Evolutionary conservation across 2,329 filamentous ascomycete species (phyloP), one percentile per base, ranked within the genome.

Genomic region (Xylariaceae sp.): DNA sequence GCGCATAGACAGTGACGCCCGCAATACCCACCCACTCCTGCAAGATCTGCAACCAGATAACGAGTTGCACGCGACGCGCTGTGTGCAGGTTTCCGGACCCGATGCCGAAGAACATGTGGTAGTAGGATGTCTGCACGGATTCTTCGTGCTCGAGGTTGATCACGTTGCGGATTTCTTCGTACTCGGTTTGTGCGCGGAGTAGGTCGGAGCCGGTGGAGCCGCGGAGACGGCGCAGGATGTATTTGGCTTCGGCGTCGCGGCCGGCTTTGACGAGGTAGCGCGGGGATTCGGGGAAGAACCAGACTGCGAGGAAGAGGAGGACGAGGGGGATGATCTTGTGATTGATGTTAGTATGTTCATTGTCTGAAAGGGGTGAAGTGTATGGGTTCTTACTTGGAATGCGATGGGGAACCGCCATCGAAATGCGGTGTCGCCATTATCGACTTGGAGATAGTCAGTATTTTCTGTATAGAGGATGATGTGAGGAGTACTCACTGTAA

Each of bases 21-120:
- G 86, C 85, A 61, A 89, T 89, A 0, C 87, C 85, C 55, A 86
- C 80, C 84, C 86, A 88, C 66, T 88, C 83, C 67, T 88, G 86
- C 68, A 89, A 81, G 50, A 89, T 86, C 72, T 89, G 86, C 7
- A 89, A 76, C 86, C 86, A 89, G 42, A 90, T 78, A 2, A 87
- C 86, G 1, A 90, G 78, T 66, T 89, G 86, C 0, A 89, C 85
- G 4, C 88, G 82, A 1, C 87, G 79, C 0, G 82, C 87, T 0
- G 83, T 86, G 63, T 89, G 86, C 7, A 89, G 72, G 55, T 87
- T 83, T 0, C 80, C 87, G 0, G 84, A 86, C 2, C 84, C 84
- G 57, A 83, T 80, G 2, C 85, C 86, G 55, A 88, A 85, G 1
- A 90, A 73, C 87, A 90, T 89, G 52, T 82, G 76, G 2, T 82